These are phyloP conservation scores for Mycena venus DNA, from an alignment of 768 basidiomycete species.

Conservation along the genomic window DNA sequence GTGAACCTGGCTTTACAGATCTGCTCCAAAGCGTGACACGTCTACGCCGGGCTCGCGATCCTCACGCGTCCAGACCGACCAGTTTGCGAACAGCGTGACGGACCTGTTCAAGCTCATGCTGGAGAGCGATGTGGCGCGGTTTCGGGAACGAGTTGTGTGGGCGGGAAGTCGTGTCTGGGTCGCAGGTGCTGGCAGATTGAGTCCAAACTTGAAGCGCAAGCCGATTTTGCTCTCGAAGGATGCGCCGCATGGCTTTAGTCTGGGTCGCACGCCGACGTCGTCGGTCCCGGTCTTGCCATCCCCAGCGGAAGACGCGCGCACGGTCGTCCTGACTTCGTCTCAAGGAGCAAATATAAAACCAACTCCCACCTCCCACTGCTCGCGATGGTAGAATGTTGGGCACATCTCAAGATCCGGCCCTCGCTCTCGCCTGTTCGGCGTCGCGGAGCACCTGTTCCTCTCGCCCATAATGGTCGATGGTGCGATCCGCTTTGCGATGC, in stretches of 20 bases:
- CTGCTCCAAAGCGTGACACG: slow-evolving; percentile 98
- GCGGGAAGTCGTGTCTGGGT: slow-evolving; percentile 83
- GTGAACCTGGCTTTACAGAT: slow-evolving; percentile 97
- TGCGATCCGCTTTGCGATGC: slow-evolving; percentile 80
- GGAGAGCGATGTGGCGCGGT: slow-evolving; percentile 56
- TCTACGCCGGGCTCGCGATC: slow-evolving; percentile 98
- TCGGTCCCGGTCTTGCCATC: slow-evolving; percentile 63
- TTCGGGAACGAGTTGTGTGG: slow-evolving; percentile 81
- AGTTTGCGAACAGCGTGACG: slow-evolving; percentile 86
- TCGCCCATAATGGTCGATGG: slow-evolving; percentile 70
- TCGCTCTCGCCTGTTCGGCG: slow-evolving; percentile 96
- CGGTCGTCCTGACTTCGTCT: not conserved
- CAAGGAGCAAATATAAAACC: slow-evolving; percentile 53
- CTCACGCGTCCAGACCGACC: slow-evolving; percentile 89
- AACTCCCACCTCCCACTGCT: slow-evolving; percentile 95
- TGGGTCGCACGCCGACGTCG: slow-evolving; percentile 64
- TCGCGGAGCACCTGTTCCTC: slow-evolving; percentile 94
- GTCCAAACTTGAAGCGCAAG: too few relatives aligned
- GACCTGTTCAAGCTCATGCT: slow-evolving; percentile 98
- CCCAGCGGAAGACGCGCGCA: slow-evolving; percentile 30
- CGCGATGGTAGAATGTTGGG: slow-evolving; percentile 99
- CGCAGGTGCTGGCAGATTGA: too few relatives aligned
- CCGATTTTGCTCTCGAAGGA: slow-evolving; percentile 89
- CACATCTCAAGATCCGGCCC: slow-evolving; percentile 86
- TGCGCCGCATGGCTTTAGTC: slow-evolving; percentile 91